Evolutionary conservation across 1,284 basidiomycete species (phyloP).

Genomic region (Cystobasidium pallidum): DNA sequence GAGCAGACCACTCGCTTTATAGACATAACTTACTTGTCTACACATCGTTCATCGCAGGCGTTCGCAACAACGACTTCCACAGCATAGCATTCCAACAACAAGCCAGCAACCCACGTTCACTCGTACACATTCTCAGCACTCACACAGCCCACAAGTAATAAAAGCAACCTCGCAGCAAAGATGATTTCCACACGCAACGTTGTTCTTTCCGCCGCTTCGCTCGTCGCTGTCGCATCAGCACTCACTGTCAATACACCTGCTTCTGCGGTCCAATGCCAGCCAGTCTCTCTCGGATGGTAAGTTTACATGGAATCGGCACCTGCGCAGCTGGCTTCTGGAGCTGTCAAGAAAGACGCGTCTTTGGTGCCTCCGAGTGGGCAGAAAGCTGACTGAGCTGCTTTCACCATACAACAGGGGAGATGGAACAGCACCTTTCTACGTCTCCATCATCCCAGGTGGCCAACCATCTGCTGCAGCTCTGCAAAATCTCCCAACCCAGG

Average conservation of each 20-base stretch:
- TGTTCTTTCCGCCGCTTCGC: conserved; percentile 33
- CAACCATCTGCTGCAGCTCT: conserved; percentile 40
- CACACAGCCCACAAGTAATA: conserved; percentile 3
- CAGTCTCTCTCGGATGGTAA: conserved; percentile 38
- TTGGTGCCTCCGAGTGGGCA: too few species aligned
- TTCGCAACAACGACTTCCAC: not conserved
- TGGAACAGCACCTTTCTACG: conserved; percentile 48
- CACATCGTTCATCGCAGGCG: too few species aligned
- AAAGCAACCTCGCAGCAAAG: conserved; percentile 2
- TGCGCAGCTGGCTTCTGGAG: not conserved
- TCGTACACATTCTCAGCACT: not conserved
- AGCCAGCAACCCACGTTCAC: conserved; percentile 13
- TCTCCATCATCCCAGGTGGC: conserved; percentile 45
- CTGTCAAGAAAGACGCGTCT: not conserved
- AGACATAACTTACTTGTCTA: too few species aligned
- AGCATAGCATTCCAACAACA: not conserved
- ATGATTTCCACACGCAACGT: conserved; percentile 29
- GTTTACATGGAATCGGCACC: too few species aligned
- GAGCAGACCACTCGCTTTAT: too few species aligned
- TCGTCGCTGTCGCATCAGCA: conserved; percentile 30
- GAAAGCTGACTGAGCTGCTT: too few species aligned
- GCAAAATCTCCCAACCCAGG: conserved; percentile 1
- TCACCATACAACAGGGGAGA: conserved; percentile 2
- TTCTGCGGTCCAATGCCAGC: conserved; percentile 41
- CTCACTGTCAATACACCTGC: conserved; percentile 42